A percentile compares a stretch with the other conserved stretches of the same genome.
Conservation (phyloP, 2,329 filamentous ascomycete genomes). For the Madurella fahalii region DNA sequence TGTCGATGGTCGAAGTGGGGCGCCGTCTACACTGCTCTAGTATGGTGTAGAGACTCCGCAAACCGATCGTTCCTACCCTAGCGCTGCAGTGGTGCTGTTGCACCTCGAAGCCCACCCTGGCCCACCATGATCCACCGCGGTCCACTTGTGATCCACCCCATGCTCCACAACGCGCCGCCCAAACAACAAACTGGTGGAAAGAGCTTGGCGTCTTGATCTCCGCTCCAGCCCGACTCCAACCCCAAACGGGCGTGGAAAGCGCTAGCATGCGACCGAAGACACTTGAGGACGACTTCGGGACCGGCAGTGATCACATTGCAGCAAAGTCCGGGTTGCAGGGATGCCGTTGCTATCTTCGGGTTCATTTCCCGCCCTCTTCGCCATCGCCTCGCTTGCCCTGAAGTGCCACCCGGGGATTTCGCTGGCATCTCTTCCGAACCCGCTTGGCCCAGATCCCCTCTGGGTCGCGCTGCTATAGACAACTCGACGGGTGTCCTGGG, state of each 20-base stretch:
- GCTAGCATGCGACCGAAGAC: not conserved
- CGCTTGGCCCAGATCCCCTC: constrained; percentile 10
- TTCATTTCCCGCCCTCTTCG: not conserved
- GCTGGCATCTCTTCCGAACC: constrained; percentile 13
- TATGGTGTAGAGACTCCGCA: not conserved
- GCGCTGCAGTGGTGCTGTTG: not conserved
- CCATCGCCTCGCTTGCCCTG: not conserved
- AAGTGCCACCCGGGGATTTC: constrained; percentile 1
- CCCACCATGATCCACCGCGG: too few relatives aligned
- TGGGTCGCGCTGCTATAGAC: not conserved
- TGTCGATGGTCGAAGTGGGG: constrained; percentile 7
- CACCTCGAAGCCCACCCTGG: too few relatives aligned
- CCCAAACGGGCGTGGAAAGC: not conserved
- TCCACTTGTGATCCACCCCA: too few relatives aligned
- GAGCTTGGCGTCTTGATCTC: constrained; percentile 1
- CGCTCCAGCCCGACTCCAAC: not conserved
- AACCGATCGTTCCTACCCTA: not conserved
- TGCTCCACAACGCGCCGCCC: not conserved
- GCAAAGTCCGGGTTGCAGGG: not conserved
- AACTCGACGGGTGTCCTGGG: not conserved
- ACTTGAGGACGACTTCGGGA: not conserved
- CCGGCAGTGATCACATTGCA: constrained; percentile 2
- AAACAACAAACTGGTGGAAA: not conserved
- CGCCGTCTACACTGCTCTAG: too few relatives aligned
- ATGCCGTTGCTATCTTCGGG: not conserved